Percentiles rank a stretch among this genome's conserved stretches.
phyloP scores from a whole-genome alignment of 495 filamentous ascomycete species.

The Staphylotrichum longicolle region DNA sequence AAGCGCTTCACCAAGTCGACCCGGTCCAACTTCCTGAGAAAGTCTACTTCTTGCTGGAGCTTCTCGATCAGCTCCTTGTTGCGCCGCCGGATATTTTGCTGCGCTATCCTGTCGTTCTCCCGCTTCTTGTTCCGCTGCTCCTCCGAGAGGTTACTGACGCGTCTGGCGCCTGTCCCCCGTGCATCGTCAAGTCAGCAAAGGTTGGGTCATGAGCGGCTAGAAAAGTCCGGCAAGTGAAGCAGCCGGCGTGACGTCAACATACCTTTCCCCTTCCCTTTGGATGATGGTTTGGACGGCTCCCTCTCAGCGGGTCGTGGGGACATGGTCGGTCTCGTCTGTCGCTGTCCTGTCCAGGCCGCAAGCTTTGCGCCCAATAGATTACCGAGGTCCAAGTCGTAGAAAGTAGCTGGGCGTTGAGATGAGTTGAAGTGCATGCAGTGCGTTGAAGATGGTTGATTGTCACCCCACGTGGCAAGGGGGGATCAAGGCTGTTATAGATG shows the following conservation, averaged over 20 bases:
- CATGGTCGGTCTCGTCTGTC: conserved; percentile 12
- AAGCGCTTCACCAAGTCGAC: conserved; percentile 40
- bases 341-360: no score
- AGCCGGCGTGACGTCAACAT: not conserved
- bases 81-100: conserved; percentile 78
- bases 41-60: conserved; percentile 67
- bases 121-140: conserved; percentile 74
- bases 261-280: conserved; percentile 39
- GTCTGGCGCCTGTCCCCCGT: conserved; percentile 53
- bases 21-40: conserved; percentile 43
- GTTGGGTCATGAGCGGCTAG: not conserved
- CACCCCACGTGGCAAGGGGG: not conserved
- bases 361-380: not conserved
- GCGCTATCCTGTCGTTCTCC: conserved; percentile 85
- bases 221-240: no score
- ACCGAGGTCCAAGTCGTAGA: not conserved
- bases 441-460: not conserved
- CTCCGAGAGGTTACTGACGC: conserved; percentile 70
- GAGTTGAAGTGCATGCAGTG: no score
- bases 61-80: conserved; percentile 78
- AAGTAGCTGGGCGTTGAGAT: not conserved
- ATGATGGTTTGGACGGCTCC: conserved; percentile 32
- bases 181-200: not conserved
- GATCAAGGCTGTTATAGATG: not conserved
- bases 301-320: conserved; percentile 24